Evolutionary conservation across 2,329 filamentous ascomycete genomes (phyloP), one percentile per base, ranked within the genome.

Genomic region (Neopestalotiopsis sp.): DNA sequence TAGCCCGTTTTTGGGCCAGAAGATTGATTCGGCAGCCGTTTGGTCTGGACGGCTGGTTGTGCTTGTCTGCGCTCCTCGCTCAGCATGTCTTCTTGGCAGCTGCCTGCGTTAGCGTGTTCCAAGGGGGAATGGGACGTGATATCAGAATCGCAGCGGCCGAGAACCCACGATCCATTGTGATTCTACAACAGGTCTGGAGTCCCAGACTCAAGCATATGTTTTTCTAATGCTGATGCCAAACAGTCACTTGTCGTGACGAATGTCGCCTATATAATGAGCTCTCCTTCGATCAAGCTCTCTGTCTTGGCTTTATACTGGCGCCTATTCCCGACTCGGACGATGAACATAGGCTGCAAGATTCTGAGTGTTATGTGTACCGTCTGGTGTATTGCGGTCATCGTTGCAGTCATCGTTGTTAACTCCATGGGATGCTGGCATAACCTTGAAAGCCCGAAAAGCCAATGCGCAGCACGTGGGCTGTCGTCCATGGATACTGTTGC

Each of bases 391-490:
- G 52, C 57, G 30, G 70, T 69, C 69, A 17, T 14, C 7, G 56
- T 72, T 20, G 34, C 69, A 2, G 49, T 70, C 7, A 10, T 30
- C 10, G 66, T 71, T 7, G 9, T 71, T 2, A 45, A 69, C 52
- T 67, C 70, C 13, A 4, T 70, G 20, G 62, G 70, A 63, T 72
- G 71, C n/a, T 57, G 63, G 10, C 69, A 69, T 4, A 72, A 28
- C 67, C 69, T 28, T 64, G 67, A 7, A 28, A 14, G 5, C 1
- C 66, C 65, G 17, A 52, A 14, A 7, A 70, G 68, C 4, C 20
- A 65, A n/a, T 72, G 70, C 52, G 20, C 70, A 5, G 56, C 71
- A 17, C n/a, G 49, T 12, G 42, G 71, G 12, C 32, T 63, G 2
- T 71, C 49, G 57, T 71, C 42, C 63, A 38, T 70, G 4, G 67